Conservation (phyloP, 352 stramenopile species). For the Phytophthora hibernalis region DNA sequence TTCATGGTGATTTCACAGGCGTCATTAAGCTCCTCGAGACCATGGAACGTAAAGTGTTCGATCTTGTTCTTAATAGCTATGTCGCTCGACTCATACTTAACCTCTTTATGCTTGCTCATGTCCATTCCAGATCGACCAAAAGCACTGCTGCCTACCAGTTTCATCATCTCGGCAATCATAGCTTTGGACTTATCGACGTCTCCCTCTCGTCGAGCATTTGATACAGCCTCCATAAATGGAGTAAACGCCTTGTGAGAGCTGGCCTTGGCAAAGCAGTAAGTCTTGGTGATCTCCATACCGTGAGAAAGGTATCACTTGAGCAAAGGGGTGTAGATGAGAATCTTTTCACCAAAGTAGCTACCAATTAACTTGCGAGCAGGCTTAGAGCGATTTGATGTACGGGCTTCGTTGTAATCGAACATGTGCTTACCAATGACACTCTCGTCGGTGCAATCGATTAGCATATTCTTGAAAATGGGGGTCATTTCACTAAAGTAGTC, state of each 20-base stretch:
- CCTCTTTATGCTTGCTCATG: slow-evolving; percentile 11
- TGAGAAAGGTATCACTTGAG: slow-evolving; percentile 49
- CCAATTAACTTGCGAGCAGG: slow-evolving; percentile 35
- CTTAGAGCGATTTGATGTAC: slow-evolving; percentile 6
- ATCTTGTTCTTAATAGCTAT: slow-evolving; percentile 9
- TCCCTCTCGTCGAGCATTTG: slow-evolving; percentile 32
- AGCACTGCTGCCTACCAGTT: slow-evolving; percentile 3
- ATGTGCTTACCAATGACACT: slow-evolving; percentile 43
- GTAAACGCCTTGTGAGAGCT: slow-evolving; percentile 9
- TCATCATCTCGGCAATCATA: slow-evolving; percentile 7
- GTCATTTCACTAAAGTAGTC: slow-evolving; percentile 37
- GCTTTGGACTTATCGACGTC: slow-evolving; percentile 33
- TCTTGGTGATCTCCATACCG: slow-evolving; percentile 35
- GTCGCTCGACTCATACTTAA: slow-evolving; percentile 8
- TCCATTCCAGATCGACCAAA: slow-evolving; percentile 7
- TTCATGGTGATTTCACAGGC: slow-evolving; percentile 13
- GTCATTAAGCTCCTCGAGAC: slow-evolving; percentile 6
- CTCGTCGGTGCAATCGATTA: slow-evolving; percentile 7
- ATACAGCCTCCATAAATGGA: slow-evolving; percentile 28
- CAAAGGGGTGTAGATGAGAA: slow-evolving; percentile 43
- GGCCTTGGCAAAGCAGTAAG: slow-evolving; percentile 22
- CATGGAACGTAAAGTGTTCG: slow-evolving; percentile 11
- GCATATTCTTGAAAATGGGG: slow-evolving; percentile 29
- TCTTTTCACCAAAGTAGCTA: slow-evolving; percentile 43
- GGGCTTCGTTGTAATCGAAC: slow-evolving; percentile 27